phyloP scores from a whole-genome alignment of 2,329 filamentous ascomycete genomes.

The Pyricularia grisea region DNA sequence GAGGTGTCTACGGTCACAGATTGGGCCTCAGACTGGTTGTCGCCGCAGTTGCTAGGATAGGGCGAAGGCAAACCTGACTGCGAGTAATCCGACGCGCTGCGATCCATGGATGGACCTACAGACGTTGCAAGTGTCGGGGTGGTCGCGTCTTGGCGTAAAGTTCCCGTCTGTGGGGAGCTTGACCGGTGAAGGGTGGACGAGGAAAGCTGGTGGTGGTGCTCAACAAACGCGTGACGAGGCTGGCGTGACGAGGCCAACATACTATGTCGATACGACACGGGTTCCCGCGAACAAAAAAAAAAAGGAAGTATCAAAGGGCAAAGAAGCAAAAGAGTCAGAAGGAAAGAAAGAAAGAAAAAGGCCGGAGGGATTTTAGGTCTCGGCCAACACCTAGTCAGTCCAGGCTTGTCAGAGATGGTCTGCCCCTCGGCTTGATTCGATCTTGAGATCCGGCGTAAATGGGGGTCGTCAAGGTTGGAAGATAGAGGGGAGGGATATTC shows the following conservation, averaged over 20 bases:
- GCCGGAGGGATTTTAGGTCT: slow-evolving; percentile 2
- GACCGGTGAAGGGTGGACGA: slow-evolving; percentile 5
- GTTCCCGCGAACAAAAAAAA: neutral
- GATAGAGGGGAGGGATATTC: neutral
- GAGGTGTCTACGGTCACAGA: slow-evolving; percentile 69
- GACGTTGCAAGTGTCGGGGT: slow-evolving; percentile 9
- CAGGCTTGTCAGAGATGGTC: slow-evolving; percentile 4
- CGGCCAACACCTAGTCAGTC: neutral
- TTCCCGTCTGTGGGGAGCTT: slow-evolving; percentile 10
- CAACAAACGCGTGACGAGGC: slow-evolving; percentile 10
- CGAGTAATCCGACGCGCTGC: slow-evolving; percentile 65
- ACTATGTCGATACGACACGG: slow-evolving; percentile 9
- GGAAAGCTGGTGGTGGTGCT: slow-evolving; percentile 10
- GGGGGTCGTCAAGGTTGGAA: neutral
- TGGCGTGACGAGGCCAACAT: slow-evolving; percentile 11
- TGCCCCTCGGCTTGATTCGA: neutral
- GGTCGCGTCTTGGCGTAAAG: slow-evolving; percentile 9
- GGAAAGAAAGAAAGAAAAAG: slow-evolving; percentile 11
- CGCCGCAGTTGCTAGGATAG: slow-evolving; percentile 55
- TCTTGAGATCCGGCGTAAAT: neutral
- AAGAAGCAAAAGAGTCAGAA: slow-evolving; percentile 2
- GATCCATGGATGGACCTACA: slow-evolving; percentile 39
- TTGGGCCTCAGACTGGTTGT: slow-evolving; percentile 75
- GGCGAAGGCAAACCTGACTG: slow-evolving; percentile 80
- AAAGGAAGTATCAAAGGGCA: slow-evolving; percentile 3